Evolutionary conservation across 495 filamentous ascomycete species (phyloP).

Genomic region (Neurospora sp.): DNA sequence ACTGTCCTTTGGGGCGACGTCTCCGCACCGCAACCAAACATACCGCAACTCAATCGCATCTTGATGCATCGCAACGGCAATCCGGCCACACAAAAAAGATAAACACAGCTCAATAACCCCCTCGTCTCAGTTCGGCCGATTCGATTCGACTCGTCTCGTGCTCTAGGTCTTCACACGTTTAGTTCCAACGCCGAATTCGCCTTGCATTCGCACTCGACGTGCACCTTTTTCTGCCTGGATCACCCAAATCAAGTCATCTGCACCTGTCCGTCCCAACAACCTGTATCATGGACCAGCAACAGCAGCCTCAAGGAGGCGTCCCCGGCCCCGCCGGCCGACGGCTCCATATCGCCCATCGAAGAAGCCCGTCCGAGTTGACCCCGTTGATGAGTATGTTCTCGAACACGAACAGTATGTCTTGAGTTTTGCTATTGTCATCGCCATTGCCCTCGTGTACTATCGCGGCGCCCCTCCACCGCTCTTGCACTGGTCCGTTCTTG

Average conservation of each 20-base stretch:
- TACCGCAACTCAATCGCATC: neutral
- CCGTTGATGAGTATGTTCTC: conserved; percentile 92
- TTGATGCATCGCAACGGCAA: neutral
- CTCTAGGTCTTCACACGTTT: neutral
- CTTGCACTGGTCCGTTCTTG: neutral
- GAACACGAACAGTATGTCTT: conserved; percentile 42
- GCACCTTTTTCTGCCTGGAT: conserved; percentile 19
- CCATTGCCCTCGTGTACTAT: neutral
- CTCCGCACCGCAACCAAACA: conserved; percentile 12
- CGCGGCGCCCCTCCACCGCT: neutral
- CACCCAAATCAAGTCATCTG: neutral
- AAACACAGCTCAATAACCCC: neutral
- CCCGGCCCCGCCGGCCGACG: conserved; percentile 79
- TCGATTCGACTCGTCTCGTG: neutral
- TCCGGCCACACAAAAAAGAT: neutral
- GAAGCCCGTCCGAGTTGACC: conserved; percentile 95
- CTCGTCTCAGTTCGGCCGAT: neutral
- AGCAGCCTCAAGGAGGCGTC: conserved; percentile 51
- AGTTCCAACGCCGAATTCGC: neutral
- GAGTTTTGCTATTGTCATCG: neutral
- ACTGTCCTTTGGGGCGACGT: conserved; percentile 19
- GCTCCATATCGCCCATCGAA: conserved; percentile 93
- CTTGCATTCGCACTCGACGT: conserved; percentile 40
- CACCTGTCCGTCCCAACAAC: neutral
- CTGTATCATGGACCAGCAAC: conserved; percentile 69